phyloP scores from a whole-genome alignment of 768 basidiomycete species.

The Phaeotremella skinneri region DNA sequence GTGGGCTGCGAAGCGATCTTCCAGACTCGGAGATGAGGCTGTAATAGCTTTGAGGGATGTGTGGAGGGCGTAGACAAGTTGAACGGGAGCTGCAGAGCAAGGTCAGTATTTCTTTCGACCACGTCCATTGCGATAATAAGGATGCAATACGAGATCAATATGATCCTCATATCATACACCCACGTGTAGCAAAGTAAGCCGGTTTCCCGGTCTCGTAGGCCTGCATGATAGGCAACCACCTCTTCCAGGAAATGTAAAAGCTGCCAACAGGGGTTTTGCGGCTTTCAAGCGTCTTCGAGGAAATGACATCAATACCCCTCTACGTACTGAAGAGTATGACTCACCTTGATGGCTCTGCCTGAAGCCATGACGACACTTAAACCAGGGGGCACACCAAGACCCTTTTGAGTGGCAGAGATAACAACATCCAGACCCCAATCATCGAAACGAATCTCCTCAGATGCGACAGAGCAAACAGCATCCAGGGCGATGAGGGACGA shows the following conservation, averaged over 20 bases:
- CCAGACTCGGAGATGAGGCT: slow-evolving; percentile 62
- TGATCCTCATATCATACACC: slow-evolving; percentile 15
- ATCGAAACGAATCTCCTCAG: slow-evolving; percentile 92
- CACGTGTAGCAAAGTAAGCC: slow-evolving; percentile 83
- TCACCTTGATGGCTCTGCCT: slow-evolving; percentile 69
- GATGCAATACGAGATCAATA: too few species aligned
- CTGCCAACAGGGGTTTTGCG: slow-evolving; percentile 66
- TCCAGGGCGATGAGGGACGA: slow-evolving; percentile 83
- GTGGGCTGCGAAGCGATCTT: slow-evolving; percentile 76
- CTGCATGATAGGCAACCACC: slow-evolving; percentile 86
- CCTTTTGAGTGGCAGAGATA: slow-evolving; percentile 55
- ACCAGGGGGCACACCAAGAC: slow-evolving; percentile 88
- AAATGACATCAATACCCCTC: slow-evolving; percentile 2
- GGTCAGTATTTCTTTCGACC: too few species aligned
- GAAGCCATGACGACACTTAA: slow-evolving; percentile 81
- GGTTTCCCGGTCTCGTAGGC: slow-evolving; percentile 78
- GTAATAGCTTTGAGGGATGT: slow-evolving; percentile 75
- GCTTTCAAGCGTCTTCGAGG: slow-evolving; percentile 59
- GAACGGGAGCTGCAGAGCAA: slow-evolving; percentile 64
- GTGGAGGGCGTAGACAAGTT: slow-evolving; percentile 87
- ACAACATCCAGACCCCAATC: slow-evolving; percentile 90
- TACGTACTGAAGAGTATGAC: slow-evolving; percentile 4
- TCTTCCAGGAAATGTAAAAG: slow-evolving; percentile 90
- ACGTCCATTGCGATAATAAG: too few species aligned
- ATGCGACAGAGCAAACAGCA: slow-evolving; percentile 93